These are phyloP conservation scores for Beta corolliflora DNA, from an alignment of 179 eudicot species.

Conservation along the genomic window DNA sequence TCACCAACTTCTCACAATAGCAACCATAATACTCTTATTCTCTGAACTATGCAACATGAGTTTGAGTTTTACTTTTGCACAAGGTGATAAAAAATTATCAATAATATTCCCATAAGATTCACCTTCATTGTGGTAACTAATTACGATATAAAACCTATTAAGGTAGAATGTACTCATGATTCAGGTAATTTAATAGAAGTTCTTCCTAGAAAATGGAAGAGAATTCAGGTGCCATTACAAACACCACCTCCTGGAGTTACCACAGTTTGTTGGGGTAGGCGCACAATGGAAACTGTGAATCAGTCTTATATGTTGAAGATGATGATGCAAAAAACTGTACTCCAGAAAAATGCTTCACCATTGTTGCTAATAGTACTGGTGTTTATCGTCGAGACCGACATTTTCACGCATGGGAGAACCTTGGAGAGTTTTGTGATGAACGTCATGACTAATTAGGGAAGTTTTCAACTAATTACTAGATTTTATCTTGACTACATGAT, in stretches of 20 bases:
- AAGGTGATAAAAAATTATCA: too few species aligned
- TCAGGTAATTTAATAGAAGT: not conserved
- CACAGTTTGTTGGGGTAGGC: constrained; percentile 3
- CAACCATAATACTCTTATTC: constrained; percentile 2
- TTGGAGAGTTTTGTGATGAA: constrained; percentile 1
- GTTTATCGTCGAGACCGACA: constrained; percentile 1
- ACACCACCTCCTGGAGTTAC: not conserved
- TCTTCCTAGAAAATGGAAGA: not conserved
- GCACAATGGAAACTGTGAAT: not conserved
- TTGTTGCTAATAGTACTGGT: constrained; percentile 1
- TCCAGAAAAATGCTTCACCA: not conserved
- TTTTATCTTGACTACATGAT: not conserved
- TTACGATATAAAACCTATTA: not conserved
- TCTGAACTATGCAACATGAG: not conserved
- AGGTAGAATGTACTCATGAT: not conserved
- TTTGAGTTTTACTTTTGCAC: not conserved
- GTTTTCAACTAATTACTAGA: not conserved
- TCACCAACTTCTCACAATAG: not conserved
- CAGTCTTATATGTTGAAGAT: not conserved
- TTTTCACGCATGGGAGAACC: constrained; percentile 9
- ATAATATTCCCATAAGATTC: not conserved
- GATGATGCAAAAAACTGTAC: not conserved
- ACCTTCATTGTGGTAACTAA: constrained; percentile 13
- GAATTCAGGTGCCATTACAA: not conserved
- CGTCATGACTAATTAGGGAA: not conserved